Evolutionary conservation across 192 early-diverging fungal genomes (phyloP).

Genomic region (Chytriomyces sp.): DNA sequence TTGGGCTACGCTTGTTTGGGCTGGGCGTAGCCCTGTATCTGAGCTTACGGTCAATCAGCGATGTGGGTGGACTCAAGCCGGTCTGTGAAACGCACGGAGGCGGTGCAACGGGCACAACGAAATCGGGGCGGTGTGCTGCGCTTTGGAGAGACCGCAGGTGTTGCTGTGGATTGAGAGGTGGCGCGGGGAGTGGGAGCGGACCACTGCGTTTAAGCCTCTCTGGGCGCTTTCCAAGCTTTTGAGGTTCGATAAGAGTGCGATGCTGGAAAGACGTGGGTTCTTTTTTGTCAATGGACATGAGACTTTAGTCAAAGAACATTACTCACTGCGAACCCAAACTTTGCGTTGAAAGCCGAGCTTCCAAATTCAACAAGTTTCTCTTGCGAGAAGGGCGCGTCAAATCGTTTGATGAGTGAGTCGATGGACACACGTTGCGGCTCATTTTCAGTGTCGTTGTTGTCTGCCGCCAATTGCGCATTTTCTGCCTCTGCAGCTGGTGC

Average conservation of each 20-base stretch:
- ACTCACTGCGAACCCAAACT: slow-evolving; percentile 25
- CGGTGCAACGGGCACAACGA: slow-evolving; percentile 36
- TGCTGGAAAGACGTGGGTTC: neutral
- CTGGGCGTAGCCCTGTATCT: neutral
- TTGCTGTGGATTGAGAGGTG: slow-evolving; percentile 29
- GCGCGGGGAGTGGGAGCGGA: slow-evolving; percentile 20
- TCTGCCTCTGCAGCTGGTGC: slow-evolving; percentile 10
- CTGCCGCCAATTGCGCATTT: neutral
- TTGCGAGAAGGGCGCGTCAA: neutral
- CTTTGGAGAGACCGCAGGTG: slow-evolving; percentile 6
- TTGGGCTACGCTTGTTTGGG: neutral
- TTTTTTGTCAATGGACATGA: neutral
- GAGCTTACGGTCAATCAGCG: slow-evolving; percentile 20
- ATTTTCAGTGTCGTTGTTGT: neutral
- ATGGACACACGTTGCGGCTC: neutral
- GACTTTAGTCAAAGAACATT: neutral
- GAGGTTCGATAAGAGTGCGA: slow-evolving; percentile 19
- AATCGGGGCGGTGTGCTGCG: slow-evolving; percentile 26
- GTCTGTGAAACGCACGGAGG: slow-evolving; percentile 25
- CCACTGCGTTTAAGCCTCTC: neutral
- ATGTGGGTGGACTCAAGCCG: slow-evolving; percentile 24
- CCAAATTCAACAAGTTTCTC: slow-evolving; percentile 24
- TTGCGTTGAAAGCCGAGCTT: neutral
- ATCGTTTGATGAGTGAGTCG: neutral
- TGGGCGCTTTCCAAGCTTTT: neutral